phyloP scores from a whole-genome alignment of 1,139 yeast genomes.

The Saccharomyces hybrid region DNA sequence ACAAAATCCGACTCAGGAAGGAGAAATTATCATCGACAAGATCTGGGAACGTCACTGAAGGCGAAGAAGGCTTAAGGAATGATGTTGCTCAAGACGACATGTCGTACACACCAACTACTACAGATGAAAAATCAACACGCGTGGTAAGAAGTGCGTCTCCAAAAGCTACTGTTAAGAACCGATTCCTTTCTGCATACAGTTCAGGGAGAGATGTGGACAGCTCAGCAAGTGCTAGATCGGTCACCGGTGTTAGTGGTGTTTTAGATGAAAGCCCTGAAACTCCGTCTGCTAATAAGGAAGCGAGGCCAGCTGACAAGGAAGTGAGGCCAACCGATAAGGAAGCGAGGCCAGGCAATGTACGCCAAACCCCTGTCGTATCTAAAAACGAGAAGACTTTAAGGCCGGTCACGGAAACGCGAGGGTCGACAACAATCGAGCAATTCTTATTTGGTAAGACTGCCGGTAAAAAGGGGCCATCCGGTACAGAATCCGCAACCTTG shows the following conservation, averaged over 20 bases:
- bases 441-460: not conserved
- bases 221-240: conserved; percentile 12
- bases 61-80: conserved; percentile 7
- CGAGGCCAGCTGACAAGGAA: not conserved
- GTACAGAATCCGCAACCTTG: not conserved
- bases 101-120: not conserved
- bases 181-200: not conserved
- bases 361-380: not conserved
- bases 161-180: not conserved
- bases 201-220: conserved; percentile 5
- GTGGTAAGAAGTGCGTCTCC: conserved; percentile 3
- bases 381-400: not conserved
- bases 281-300: not conserved
- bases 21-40: conserved; percentile 12
- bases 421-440: not conserved
- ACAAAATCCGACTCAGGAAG: conserved; percentile 11
- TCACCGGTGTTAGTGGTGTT: conserved; percentile 14
- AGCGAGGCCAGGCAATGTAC: not conserved
- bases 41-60: conserved; percentile 10
- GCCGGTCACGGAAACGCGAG: not conserved
- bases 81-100: not conserved
- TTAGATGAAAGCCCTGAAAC: conserved; percentile 1
- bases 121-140: not conserved
- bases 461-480: not conserved
- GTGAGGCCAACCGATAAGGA: not conserved